Conservation (phyloP, 2,329 filamentous ascomycete genomes). For the Neospermospora avenae region DNA sequence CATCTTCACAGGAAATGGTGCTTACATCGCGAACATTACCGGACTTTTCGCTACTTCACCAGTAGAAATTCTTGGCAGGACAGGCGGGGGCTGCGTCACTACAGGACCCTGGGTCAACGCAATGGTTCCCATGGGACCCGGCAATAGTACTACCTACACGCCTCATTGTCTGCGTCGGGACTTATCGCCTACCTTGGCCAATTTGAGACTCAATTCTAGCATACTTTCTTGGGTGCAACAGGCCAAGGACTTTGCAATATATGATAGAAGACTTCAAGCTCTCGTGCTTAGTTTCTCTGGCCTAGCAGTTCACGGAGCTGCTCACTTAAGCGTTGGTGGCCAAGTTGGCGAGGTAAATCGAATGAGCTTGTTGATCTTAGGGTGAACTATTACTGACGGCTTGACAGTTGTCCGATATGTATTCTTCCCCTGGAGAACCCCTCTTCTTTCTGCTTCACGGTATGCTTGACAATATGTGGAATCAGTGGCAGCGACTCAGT, state of each 20-base stretch:
- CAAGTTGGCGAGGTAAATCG: conserved; percentile 1
- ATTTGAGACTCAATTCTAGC: not conserved
- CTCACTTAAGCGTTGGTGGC: conserved; percentile 5
- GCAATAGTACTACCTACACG: conserved; percentile 5
- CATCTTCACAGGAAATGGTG: conserved; percentile 3
- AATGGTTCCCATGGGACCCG: not conserved
- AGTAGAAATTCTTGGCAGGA: conserved; percentile 1
- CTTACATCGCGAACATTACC: conserved; percentile 5
- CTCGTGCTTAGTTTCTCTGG: not conserved
- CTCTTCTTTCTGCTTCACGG: not conserved
- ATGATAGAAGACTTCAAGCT: conserved; percentile 1
- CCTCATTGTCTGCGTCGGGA: conserved; percentile 10
- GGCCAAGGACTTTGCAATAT: not conserved
- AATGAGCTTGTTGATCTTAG: no score
- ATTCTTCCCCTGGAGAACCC: not conserved
- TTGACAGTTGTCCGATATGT: not conserved
- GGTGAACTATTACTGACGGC: not conserved
- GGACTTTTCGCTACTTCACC: not conserved
- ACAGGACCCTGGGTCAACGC: conserved; percentile 1
- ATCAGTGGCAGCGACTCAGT: conserved; percentile 5
- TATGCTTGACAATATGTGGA: conserved; percentile 6
- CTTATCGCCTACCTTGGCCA: conserved; percentile 1
- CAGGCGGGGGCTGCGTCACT: conserved; percentile 1
- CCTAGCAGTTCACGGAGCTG: not conserved
- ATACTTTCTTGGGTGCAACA: not conserved